Evolutionary conservation across 441 rosid genomes (phyloP).

Genomic region (Codiaeum variegatum): DNA sequence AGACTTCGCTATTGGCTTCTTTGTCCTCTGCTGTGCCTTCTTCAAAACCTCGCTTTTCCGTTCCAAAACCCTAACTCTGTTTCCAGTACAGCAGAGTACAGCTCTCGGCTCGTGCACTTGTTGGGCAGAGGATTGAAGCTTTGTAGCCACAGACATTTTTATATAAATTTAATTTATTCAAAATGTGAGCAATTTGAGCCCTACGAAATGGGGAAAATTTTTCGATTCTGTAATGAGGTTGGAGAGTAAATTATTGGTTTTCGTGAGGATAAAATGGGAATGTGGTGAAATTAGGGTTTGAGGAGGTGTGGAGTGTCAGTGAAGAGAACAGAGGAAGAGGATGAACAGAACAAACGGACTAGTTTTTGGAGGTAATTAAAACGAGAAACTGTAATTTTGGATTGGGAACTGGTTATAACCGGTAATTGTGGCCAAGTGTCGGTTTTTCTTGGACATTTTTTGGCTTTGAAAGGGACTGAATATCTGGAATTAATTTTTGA

Average conservation of each 20-base stretch:
- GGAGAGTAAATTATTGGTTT: background rate
- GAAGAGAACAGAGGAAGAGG: background rate
- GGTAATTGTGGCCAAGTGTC: slow-evolving; percentile 33
- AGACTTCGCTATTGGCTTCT: slow-evolving; percentile 22
- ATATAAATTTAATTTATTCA: too few species aligned
- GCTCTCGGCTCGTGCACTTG: slow-evolving; percentile 46
- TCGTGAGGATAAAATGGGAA: slow-evolving; percentile 5
- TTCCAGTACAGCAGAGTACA: slow-evolving; percentile 63
- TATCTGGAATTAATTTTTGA: too few species aligned
- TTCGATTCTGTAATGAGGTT: background rate
- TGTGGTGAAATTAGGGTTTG: slow-evolving; percentile 9
- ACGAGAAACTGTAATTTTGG: slow-evolving; percentile 30
- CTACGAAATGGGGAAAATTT: background rate
- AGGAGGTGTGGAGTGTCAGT: slow-evolving; percentile 8
- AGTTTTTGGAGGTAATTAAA: slow-evolving; percentile 38
- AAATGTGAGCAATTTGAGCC: background rate
- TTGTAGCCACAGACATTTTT: slow-evolving; percentile 46
- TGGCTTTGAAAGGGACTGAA: slow-evolving; percentile 8
- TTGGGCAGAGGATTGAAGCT: slow-evolving; percentile 40
- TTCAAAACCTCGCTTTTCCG: slow-evolving; percentile 40
- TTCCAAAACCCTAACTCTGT: slow-evolving; percentile 50
- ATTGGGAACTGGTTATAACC: slow-evolving; percentile 33
- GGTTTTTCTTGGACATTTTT: slow-evolving; percentile 19
- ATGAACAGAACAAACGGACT: slow-evolving; percentile 20
- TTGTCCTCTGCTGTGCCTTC: slow-evolving; percentile 34